Evolutionary conservation across 768 basidiomycete species (phyloP), one percentile per base, ranked within the genome.

Genomic region (Saitozyma podzolica): DNA sequence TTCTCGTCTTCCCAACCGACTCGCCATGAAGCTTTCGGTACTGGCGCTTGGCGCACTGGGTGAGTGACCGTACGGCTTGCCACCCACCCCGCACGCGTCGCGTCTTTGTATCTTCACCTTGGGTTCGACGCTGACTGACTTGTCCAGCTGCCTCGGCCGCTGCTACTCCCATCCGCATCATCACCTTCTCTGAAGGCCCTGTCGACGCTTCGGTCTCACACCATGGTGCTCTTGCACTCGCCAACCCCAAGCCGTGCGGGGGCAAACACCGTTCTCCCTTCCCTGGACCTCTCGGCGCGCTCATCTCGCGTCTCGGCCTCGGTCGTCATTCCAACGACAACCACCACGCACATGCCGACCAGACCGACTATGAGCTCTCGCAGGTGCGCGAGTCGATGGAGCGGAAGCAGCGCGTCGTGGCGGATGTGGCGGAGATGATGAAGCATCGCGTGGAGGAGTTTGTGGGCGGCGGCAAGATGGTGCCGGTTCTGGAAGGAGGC

Each of bases 21-120:
- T 40, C 49, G 65, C 17, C 8, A 73, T 73, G 72, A 69, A 68
- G 54, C 29, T 68, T 9, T 64, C 68, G 19, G 40, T 70, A 20
- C 50, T 64, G 9, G 19, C 67, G 13, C 51, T 68, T 3, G 64
- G 63, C 51, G 64, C 64, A 40, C 62, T 73, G 49, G 72, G 72
- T 73, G 39, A 68, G 72, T 29, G 29, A 29, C 29, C 2, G 29
- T 29, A 29, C 29, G 29, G 29, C 29, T 29, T 29, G 29, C 29
- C 29, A 29, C 29, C 29, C 29, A 29, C 29, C 29, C 29, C 29
- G 29, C 29, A 29, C 29, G 29, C 29, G 29, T 29, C 29, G 29
- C 29, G 29, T 29, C 29, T 29, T 29, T 5, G 29, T 29, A 29
- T 29, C 29, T 5, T 29, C 29, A 29, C 29, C 29, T 29, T 5